These are phyloP conservation scores for Volvox carteri DNA, from an alignment of 163 green algal species.

Conservation along the genomic window DNA sequence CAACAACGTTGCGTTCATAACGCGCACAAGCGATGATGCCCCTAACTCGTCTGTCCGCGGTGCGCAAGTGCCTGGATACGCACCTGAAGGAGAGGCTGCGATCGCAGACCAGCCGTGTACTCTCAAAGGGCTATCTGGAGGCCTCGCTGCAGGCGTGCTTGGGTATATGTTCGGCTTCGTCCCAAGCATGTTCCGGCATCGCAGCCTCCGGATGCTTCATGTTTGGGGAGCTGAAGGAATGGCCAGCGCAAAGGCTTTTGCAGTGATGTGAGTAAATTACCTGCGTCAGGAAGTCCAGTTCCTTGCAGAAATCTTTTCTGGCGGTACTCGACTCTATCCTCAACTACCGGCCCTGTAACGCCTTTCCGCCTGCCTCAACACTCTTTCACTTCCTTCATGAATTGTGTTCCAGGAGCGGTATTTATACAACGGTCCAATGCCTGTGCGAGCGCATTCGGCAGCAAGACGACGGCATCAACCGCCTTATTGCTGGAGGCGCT, in stretches of 20 bases:
- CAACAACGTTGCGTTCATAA: constrained; percentile 48
- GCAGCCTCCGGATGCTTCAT: background rate
- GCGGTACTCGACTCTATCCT: background rate
- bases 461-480: constrained; percentile 71
- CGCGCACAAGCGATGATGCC: constrained; percentile 37
- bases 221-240: constrained; percentile 37
- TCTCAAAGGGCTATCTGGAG: constrained; percentile 36
- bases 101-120: constrained; percentile 16
- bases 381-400: background rate
- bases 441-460: constrained; percentile 56
- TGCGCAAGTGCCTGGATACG: constrained; percentile 5
- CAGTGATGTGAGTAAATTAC: constrained; percentile 38
- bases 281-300: background rate
- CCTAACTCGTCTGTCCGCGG: background rate
- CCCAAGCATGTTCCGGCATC: constrained; percentile 50
- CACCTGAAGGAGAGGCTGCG: background rate
- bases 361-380: background rate
- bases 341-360: background rate
- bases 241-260: constrained; percentile 38
- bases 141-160: constrained; percentile 35
- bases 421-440: constrained; percentile 62
- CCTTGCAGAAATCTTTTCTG: background rate
- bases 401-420: constrained; percentile 40
- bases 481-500: constrained; percentile 70
- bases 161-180: constrained; percentile 65